These are phyloP conservation scores for Volvox reticuliferus DNA, from an alignment of 139 green algal genomes.

Conservation along the genomic window DNA sequence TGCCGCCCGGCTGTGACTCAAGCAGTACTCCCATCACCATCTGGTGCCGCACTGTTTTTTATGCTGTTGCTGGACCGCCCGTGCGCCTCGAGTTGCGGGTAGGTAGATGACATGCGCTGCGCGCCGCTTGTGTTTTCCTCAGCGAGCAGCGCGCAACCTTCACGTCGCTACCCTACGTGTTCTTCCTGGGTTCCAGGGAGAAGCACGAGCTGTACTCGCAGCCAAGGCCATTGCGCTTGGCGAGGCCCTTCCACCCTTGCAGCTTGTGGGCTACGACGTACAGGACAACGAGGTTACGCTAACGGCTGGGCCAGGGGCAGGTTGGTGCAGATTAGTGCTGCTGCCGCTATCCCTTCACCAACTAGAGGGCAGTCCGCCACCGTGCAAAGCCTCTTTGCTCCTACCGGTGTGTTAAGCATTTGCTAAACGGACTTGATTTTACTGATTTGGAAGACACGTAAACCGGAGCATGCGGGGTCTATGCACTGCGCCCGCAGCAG, in stretches of 20 bases:
- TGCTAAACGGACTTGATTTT: too few species aligned
- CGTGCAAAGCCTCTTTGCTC: too few species aligned
- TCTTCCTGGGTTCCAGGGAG: conserved; percentile 49
- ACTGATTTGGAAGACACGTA: background rate
- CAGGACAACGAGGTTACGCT: conserved; percentile 65
- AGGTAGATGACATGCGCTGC: background rate
- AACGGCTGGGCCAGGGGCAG: background rate
- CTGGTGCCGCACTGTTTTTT: conserved; percentile 50
- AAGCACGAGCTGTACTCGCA: conserved; percentile 60
- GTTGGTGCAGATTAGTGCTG: background rate
- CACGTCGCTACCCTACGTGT: too few species aligned
- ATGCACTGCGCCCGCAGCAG: background rate
- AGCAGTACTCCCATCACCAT: background rate
- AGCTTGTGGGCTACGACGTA: conserved; percentile 64
- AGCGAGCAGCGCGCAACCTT: too few species aligned
- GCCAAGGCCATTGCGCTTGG: conserved; percentile 68
- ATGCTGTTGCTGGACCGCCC: conserved; percentile 58
- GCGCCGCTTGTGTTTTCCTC: too few species aligned
- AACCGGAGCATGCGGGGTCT: background rate
- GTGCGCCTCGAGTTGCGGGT: conserved; percentile 63
- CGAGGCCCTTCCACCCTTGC: conserved; percentile 72
- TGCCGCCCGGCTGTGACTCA: conserved; percentile 38
- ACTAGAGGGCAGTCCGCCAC: too few species aligned
- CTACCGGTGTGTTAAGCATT: too few species aligned
- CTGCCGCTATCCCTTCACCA: too few species aligned